A percentile compares a stretch with the other conserved stretches of the same genome.
Evolutionary conservation across 1,139 yeast genomes (phyloP).

Genomic region (Sugiyamaella castrensis): DNA sequence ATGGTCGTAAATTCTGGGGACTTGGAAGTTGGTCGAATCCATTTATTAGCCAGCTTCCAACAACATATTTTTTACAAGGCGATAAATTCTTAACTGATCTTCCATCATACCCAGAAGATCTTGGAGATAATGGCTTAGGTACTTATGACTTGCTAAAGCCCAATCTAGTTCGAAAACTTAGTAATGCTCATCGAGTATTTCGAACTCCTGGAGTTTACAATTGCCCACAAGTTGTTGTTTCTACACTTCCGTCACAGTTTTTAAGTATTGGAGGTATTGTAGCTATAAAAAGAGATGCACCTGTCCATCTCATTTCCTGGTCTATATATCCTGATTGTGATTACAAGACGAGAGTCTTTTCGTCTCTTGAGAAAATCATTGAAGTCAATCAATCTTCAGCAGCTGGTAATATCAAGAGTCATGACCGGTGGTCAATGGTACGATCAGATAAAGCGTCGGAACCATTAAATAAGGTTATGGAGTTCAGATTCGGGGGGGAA

Average conservation of each 20-base stretch:
- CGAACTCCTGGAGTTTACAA: conserved; percentile 24
- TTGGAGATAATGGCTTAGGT: conserved; percentile 12
- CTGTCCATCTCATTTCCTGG: conserved; percentile 23
- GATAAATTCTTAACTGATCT: conserved; percentile 24
- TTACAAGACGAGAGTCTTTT: conserved; percentile 13
- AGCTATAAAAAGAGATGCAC: conserved; percentile 20
- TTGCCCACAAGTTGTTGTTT: conserved; percentile 21
- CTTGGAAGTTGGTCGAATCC: conserved; percentile 20
- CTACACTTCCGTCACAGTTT: conserved; percentile 25
- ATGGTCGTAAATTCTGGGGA: conserved; percentile 6
- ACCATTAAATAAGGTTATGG: conserved; percentile 27
- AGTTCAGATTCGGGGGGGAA: conserved; percentile 44
- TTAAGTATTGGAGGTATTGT: conserved; percentile 33
- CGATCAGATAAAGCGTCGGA: conserved; percentile 27
- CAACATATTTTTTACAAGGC: conserved; percentile 20
- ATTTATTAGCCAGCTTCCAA: conserved; percentile 27
- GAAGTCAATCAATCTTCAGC: conserved; percentile 32
- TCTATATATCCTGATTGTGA: conserved; percentile 19
- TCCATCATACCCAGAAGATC: conserved; percentile 27
- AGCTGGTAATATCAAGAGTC: conserved; percentile 22
- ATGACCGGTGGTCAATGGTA: conserved; percentile 15
- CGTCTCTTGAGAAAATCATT: conserved; percentile 30
- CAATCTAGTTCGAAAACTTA: conserved; percentile 20
- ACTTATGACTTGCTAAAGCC: conserved; percentile 21
- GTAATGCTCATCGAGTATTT: conserved; percentile 24